phyloP scores from a whole-genome alignment of 305 asterid species.

The Fraxinus latifolia region DNA sequence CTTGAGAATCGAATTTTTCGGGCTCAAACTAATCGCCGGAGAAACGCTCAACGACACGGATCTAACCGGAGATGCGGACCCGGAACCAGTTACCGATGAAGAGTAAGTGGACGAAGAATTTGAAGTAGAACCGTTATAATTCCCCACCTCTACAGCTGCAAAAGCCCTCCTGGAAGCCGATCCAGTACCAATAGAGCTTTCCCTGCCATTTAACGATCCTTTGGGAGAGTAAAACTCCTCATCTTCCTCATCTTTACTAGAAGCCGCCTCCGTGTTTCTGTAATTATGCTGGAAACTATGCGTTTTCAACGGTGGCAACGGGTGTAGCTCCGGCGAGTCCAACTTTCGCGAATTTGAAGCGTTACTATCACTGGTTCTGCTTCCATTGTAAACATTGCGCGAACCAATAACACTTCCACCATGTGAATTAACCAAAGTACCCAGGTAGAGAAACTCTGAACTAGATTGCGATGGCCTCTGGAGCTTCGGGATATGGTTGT shows the following conservation, averaged over 20 bases:
- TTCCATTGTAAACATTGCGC: constrained; percentile 29
- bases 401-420: constrained; percentile 31
- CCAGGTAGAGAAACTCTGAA: constrained; percentile 80
- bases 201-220: constrained; percentile 59
- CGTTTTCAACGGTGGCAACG: constrained; percentile 63
- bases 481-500: constrained; percentile 52
- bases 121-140: constrained; percentile 43
- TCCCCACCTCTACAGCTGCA: constrained; percentile 45
- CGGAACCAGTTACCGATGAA: constrained; percentile 49
- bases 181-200: constrained; percentile 56
- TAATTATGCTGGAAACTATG: constrained; percentile 35
- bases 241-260: constrained; percentile 48
- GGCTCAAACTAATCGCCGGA: constrained; percentile 56
- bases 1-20: constrained; percentile 51
- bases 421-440: constrained; percentile 76
- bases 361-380: constrained; percentile 25
- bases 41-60: constrained; percentile 59
- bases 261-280: constrained; percentile 34
- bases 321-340: constrained; percentile 90
- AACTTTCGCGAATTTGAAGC: constrained; percentile 38
- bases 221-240: constrained; percentile 80
- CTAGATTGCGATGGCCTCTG: constrained; percentile 77
- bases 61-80: constrained; percentile 53
- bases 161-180: constrained; percentile 63
- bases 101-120: constrained; percentile 48